phyloP scores from a whole-genome alignment of 441 rosid species.

The Bocquillonia castaneifolia region DNA sequence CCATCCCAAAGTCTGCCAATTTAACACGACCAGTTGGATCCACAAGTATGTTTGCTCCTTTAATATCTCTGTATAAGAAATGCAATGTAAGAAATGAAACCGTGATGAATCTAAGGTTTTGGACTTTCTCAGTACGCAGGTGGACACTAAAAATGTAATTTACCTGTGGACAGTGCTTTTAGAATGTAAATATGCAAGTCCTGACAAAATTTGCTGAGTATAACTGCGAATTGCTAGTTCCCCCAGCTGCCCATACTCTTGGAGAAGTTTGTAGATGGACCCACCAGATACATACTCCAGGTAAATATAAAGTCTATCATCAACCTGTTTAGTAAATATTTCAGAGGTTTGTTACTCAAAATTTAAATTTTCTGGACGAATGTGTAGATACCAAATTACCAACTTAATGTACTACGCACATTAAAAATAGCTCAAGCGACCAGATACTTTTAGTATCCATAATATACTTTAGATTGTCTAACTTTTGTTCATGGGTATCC shows the following conservation, averaged over 20 bases:
- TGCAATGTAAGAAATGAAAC: neutral
- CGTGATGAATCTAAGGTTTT: neutral
- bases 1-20: slow-evolving; percentile 99
- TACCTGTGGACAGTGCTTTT: slow-evolving; percentile 90
- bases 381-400: neutral
- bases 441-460: neutral
- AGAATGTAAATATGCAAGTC: slow-evolving; percentile 83
- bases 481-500: neutral
- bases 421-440: neutral
- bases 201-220: slow-evolving; percentile 93
- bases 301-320: slow-evolving; percentile 84
- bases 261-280: slow-evolving; percentile 92
- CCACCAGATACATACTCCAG: slow-evolving; percentile 98
- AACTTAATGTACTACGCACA: neutral
- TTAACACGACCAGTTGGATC: slow-evolving; percentile 94
- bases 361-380: slow-evolving; percentile 43
- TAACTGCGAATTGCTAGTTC: slow-evolving; percentile 90
- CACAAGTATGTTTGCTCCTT: slow-evolving; percentile 96
- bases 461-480: neutral
- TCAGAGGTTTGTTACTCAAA: slow-evolving; percentile 4
- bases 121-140: neutral
- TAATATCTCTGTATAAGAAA: slow-evolving; percentile 67
- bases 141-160: slow-evolving; percentile 28
- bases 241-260: slow-evolving; percentile 85
- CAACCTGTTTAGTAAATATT: slow-evolving; percentile 47